Conservation (phyloP, 2,329 filamentous ascomycete species). For the Pyrenochaeta sp. region DNA sequence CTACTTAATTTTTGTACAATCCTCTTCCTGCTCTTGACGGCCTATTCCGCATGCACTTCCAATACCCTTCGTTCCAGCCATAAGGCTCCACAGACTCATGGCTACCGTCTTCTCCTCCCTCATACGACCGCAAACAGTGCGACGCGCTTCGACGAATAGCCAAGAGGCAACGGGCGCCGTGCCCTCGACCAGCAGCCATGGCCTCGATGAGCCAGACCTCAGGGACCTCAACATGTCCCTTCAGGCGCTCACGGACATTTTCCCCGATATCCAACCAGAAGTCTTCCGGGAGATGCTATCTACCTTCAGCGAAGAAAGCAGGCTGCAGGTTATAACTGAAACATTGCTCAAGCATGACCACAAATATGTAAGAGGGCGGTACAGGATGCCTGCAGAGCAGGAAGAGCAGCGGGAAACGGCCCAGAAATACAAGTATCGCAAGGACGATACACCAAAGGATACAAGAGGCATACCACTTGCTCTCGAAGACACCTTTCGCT, state of each 20-base stretch:
- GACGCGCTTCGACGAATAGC: constrained; percentile 19
- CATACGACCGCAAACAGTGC: constrained; percentile 35
- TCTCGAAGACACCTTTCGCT: constrained; percentile 72
- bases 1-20: constrained; percentile 12
- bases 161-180: constrained; percentile 12
- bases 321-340: constrained; percentile 79
- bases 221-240: constrained; percentile 75
- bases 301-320: constrained; percentile 78
- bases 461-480: constrained; percentile 56
- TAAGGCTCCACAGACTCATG: constrained; percentile 29
- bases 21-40: background rate
- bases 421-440: constrained; percentile 46
- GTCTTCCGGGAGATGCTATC: constrained; percentile 83
- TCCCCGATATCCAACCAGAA: constrained; percentile 82
- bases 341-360: constrained; percentile 76
- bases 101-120: constrained; percentile 48
- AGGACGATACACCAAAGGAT: constrained; percentile 38
- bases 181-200: constrained; percentile 14
- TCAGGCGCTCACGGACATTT: constrained; percentile 73
- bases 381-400: constrained; percentile 47
- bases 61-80: constrained; percentile 5
- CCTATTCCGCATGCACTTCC: constrained; percentile 15
- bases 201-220: constrained; percentile 67
- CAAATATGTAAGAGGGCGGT: constrained; percentile 75
- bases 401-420: constrained; percentile 45